These are phyloP conservation scores for Chiua virens DNA, from an alignment of 768 basidiomycete genomes.

Conservation along the genomic window DNA sequence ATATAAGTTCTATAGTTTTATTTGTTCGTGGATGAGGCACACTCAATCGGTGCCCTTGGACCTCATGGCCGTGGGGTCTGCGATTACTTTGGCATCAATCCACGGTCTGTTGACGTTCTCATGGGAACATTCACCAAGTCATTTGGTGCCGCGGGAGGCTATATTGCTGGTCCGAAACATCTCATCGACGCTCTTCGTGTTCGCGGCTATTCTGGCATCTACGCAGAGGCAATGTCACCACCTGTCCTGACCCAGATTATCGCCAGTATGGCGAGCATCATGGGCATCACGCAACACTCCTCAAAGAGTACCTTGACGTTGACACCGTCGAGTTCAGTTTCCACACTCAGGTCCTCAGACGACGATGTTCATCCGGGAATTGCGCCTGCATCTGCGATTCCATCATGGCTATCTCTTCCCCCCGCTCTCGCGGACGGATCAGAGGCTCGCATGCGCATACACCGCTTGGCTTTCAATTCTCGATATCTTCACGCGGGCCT, in stretches of 20 bases:
- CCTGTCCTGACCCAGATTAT: constrained; percentile 89
- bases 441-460: constrained; percentile 81
- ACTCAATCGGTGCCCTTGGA: constrained; percentile 95
- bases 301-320: constrained; percentile 26
- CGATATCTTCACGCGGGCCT: constrained; percentile 88
- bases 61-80: constrained; percentile 92
- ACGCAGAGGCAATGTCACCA: constrained; percentile 90
- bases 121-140: constrained; percentile 99
- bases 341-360: constrained; percentile 34
- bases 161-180: constrained; percentile 81
- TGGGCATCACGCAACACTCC: constrained; percentile 65
- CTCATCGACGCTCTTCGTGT: constrained; percentile 83
- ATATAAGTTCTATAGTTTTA: constrained; percentile 66
- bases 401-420: constrained; percentile 78
- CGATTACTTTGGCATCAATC: constrained; percentile 89
- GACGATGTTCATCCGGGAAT: constrained; percentile 65
- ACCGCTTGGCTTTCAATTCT: constrained; percentile 91
- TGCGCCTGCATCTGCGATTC: constrained; percentile 62
- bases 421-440: constrained; percentile 71
- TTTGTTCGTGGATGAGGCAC: constrained; percentile 94
- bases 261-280: constrained; percentile 94
- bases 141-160: constrained; percentile 92
- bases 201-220: constrained; percentile 76
- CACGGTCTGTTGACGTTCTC: constrained; percentile 81
- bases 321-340: constrained; percentile 32